Evolutionary conservation across 2,329 filamentous ascomycete species (phyloP), one percentile per base, ranked within the genome.

Genomic region (Colletotrichum musicola): DNA sequence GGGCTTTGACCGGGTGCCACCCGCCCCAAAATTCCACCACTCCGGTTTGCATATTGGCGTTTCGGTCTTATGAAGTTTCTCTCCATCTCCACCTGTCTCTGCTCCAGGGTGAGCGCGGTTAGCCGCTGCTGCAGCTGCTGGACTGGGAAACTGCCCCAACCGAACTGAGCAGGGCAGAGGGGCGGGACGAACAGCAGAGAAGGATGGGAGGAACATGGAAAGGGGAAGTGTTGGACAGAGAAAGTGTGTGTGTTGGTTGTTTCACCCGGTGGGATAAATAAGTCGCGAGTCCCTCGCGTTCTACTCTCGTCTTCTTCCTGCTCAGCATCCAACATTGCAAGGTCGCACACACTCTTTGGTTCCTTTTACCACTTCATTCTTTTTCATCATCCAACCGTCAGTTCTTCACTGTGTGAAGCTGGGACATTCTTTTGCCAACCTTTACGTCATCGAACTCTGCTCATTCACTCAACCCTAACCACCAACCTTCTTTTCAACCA

Each of bases 401-500:
- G 65, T 65, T 69, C 67, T 69, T 69, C 67, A 69, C 67, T 68
- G 67, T 62, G 67, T 69, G 67, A 69, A 69, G 57, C 67, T 68
- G 67, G 63, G 63, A 69, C 67, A 69, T 67, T 68, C 67, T 62
- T 69, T 68, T 68, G 64, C 67, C n/a, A 62, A 62, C 20, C 40
- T 46, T 69, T 68, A 58, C 57, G 62, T 62, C 30, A 46, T 40
- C 46, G 47, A 64, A 64, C 51, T 51, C 62, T 47, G 59, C 50
- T 68, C 51, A 67, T 67, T 62, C 56, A 55, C 54, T 62, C 51
- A 30, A 18, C 58, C 49, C 47, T 22, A 20, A 22, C 40, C 30
- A 25, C 46, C 46, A 16, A 16, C 44, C 18, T 46, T 46, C 46
- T 58, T 22, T 54, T 49, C 27, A 64, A 30, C 4, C 22, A 25